Evolutionary conservation across 2,329 filamentous ascomycete species (phyloP), one percentile per base, ranked within the genome.

Genomic region (Colletotrichum sp.): DNA sequence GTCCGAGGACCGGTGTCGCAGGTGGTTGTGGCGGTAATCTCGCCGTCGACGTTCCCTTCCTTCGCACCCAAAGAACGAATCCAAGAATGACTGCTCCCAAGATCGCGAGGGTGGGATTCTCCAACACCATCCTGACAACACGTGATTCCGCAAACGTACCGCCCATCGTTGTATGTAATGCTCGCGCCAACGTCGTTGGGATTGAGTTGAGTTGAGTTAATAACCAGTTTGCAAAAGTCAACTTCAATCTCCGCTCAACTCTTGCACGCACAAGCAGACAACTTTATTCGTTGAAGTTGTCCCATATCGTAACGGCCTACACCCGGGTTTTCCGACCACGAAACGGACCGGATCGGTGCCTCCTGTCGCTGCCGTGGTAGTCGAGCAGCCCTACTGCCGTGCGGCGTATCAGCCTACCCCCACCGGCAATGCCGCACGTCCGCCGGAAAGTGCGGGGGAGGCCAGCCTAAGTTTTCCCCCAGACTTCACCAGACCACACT

Each of bases 351-450:
- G n/a, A 52, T 22, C 44, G 44, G 44, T 52, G 44, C n/a, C 44
- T 52, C n/a, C 12, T 52, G 44, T 22, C 44, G 12, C 44, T 10
- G 44, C 8, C 44, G n/a, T 24, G 3, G 44, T 52, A 52, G 44
- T 13, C 44, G n/a, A 13, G 6, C 44, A 52, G 6, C 6, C 44
- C 44, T 52, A 8, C 44, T 52, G 44, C 44, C 44, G n/a, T 52
- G 44, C n/a, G 44, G 44, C 44, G n/a, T 22, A 4, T 22, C 34
- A 24, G 18, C 34, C 16, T 60, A 2, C 52, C 63, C 55, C 55
- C 67, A 69, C 67, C 67, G 67, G 67, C 52, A 69, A 60, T 60
- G 67, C 67, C 55, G 67, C 52, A 59, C 16, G 30, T 16, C 8
- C 34, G 15, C 24, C 32, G 32, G 44, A 26, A 28, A 69, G 32